Conservation (phyloP, 1,284 basidiomycete species). For the Amylostereum chailletii region DNA sequence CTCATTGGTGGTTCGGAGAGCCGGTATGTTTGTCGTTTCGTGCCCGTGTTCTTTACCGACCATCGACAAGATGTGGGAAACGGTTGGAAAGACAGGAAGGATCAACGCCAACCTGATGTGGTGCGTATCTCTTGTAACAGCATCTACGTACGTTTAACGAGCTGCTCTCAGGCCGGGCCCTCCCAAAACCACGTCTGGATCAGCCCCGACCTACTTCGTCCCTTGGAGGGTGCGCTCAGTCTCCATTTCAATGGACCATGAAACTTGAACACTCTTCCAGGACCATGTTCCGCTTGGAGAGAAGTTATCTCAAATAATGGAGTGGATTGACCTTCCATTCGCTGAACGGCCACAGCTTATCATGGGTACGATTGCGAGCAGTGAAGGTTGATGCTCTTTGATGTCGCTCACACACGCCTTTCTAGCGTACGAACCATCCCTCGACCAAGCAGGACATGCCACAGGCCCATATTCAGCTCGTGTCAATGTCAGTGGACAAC, state of each 20-base stretch:
- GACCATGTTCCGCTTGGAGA: constrained; percentile 52
- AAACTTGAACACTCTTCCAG: constrained; percentile 20
- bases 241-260: neutral
- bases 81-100: constrained; percentile 65
- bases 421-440: constrained; percentile 66
- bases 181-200: constrained; percentile 55
- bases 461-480: constrained; percentile 66
- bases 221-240: constrained; percentile 54
- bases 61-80: constrained; percentile 74
- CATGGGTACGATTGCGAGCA: constrained; percentile 39
- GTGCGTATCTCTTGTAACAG: constrained; percentile 31
- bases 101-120: constrained; percentile 86
- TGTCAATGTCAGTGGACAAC: constrained; percentile 52
- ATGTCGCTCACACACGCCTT: constrained; percentile 2
- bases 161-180: constrained; percentile 67
- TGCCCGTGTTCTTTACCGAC: neutral
- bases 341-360: constrained; percentile 71
- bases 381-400: neutral
- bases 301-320: constrained; percentile 68
- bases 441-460: constrained; percentile 76
- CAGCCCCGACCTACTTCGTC: constrained; percentile 64
- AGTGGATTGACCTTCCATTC: constrained; percentile 71
- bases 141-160: neutral
- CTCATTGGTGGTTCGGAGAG: constrained; percentile 82
- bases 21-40: constrained; percentile 47